These are phyloP conservation scores for Melastoma candidum DNA, from an alignment of 441 rosid genomes.

Conservation along the genomic window DNA sequence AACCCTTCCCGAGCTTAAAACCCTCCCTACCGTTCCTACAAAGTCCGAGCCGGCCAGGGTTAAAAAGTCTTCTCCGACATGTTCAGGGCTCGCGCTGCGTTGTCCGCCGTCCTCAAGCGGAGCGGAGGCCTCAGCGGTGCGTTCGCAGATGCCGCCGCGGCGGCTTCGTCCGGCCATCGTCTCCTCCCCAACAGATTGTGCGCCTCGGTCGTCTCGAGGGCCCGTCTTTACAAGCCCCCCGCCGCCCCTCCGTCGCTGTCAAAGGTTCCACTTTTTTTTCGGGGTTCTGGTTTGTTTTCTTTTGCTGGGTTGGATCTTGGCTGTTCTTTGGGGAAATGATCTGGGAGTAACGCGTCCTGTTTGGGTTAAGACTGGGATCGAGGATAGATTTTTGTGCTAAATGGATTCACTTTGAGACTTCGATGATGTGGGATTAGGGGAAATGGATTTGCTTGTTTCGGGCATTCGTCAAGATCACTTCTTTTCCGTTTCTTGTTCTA, in stretches of 20 bases:
- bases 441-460: neutral
- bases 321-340: neutral
- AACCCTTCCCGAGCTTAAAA: too few relatives aligned
- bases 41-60: too few relatives aligned
- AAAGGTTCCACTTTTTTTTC: slow-evolving; percentile 21
- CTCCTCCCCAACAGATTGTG: slow-evolving; percentile 16
- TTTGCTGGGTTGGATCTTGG: neutral
- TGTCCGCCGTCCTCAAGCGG: slow-evolving; percentile 40
- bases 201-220: slow-evolving; percentile 23
- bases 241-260: too few relatives aligned
- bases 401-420: too few relatives aligned
- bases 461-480: neutral
- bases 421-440: neutral
- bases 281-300: slow-evolving; percentile 23
- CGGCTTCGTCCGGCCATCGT: slow-evolving; percentile 18
- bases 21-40: too few relatives aligned
- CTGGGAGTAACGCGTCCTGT: neutral
- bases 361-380: neutral
- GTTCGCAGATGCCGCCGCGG: slow-evolving; percentile 3
- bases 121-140: slow-evolving; percentile 17
- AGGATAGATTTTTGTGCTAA: too few relatives aligned
- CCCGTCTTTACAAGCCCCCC: too few relatives aligned
- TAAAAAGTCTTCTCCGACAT: slow-evolving; percentile 1
- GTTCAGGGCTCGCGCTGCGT: slow-evolving; percentile 26
- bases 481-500: neutral